A percentile compares a stretch with the other conserved stretches of the same genome.
These are phyloP conservation scores for Fusarium pseudoanthophilum DNA, from an alignment of 2,329 filamentous ascomycete genomes.

Conservation along the genomic window DNA sequence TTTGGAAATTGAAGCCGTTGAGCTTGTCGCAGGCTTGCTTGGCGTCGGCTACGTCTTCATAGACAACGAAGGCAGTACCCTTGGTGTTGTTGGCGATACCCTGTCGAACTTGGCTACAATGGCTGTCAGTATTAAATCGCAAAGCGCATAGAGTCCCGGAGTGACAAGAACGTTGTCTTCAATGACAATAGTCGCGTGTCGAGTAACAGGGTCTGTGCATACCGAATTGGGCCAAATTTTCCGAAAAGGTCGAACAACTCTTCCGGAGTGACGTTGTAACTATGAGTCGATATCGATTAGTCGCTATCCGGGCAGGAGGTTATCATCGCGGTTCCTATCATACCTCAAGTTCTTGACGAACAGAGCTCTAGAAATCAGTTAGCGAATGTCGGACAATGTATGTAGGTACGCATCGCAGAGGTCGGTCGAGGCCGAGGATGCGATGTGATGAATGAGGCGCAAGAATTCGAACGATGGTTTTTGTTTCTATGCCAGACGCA, in stretches of 20 bases:
- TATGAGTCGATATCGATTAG: slow-evolving; percentile 69
- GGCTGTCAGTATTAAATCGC: slow-evolving; percentile 36
- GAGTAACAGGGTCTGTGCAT: slow-evolving; percentile 53
- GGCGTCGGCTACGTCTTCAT: slow-evolving; percentile 98
- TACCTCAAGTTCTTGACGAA: slow-evolving; percentile 99
- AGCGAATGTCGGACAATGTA: slow-evolving; percentile 40
- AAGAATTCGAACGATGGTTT: slow-evolving; percentile 24
- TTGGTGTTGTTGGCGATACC: slow-evolving; percentile 98
- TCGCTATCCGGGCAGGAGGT: slow-evolving; percentile 20
- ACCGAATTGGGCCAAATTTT: slow-evolving; percentile 96
- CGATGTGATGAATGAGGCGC: slow-evolving; percentile 19
- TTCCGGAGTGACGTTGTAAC: slow-evolving; percentile 98
- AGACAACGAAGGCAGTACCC: slow-evolving; percentile 98
- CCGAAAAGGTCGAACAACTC: slow-evolving; percentile 99
- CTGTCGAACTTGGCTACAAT: slow-evolving; percentile 90
- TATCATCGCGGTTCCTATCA: slow-evolving; percentile 45
- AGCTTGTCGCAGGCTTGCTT: slow-evolving; percentile 99
- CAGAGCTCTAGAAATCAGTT: slow-evolving; percentile 78
- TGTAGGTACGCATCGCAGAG: neutral
- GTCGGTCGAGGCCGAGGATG: slow-evolving; percentile 8
- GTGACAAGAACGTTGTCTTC: slow-evolving; percentile 8
- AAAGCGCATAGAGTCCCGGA: slow-evolving; percentile 12
- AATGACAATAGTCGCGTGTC: slow-evolving; percentile 1
- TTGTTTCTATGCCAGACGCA: slow-evolving; percentile 8
- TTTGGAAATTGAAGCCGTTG: slow-evolving; percentile 99